Evolutionary conservation across 768 basidiomycete genomes (phyloP).

Genomic region (Scleroderma bovista): DNA sequence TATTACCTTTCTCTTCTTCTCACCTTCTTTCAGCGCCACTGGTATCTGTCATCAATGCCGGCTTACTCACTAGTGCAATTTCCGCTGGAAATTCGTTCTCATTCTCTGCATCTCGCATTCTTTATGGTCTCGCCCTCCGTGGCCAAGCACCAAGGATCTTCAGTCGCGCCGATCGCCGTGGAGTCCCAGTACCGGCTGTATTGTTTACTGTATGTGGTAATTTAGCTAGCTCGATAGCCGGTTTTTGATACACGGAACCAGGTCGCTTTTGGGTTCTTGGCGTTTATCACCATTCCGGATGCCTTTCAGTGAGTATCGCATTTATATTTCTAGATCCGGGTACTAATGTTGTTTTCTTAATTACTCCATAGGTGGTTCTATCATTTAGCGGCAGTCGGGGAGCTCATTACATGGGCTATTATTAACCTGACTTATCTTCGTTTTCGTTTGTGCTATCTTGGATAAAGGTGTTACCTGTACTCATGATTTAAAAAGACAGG

Average conservation of each 20-base stretch:
- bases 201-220: conserved; percentile 15
- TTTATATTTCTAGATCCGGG: too few relatives aligned
- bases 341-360: background rate
- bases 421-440: conserved; percentile 67
- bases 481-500: background rate
- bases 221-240: background rate
- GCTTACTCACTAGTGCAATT: conserved; percentile 66
- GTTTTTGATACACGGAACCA: conserved; percentile 10
- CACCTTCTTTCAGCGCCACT: conserved; percentile 36
- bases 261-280: conserved; percentile 33
- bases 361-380: conserved; percentile 52
- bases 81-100: conserved; percentile 65
- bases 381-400: conserved; percentile 57
- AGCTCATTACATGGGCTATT: conserved; percentile 59
- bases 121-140: conserved; percentile 38
- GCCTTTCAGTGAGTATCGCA: conserved; percentile 26
- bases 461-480: background rate
- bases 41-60: conserved; percentile 60
- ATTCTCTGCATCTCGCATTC: conserved; percentile 43
- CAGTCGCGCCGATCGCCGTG: conserved; percentile 33
- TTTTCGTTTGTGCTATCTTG: conserved; percentile 40
- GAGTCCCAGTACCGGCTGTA: conserved; percentile 39
- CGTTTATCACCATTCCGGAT: background rate
- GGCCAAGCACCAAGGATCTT: conserved; percentile 47
- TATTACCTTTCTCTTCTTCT: conserved; percentile 9